phyloP scores from a whole-genome alignment of 1,284 basidiomycete genomes.

The Wallemia mellicola region DNA sequence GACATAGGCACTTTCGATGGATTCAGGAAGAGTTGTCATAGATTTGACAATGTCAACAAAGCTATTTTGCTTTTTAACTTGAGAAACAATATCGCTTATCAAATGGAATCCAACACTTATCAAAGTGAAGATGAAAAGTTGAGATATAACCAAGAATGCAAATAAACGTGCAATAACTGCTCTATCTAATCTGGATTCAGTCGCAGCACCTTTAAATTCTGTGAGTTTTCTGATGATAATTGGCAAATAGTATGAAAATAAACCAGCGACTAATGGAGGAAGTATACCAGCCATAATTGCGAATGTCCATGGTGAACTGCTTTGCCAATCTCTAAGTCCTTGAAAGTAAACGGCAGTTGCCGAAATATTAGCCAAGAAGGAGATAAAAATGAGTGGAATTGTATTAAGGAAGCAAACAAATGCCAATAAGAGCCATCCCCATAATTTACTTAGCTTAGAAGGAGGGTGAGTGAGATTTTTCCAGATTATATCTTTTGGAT shows the following conservation, averaged over 20 bases:
- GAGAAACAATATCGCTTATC: slow-evolving; percentile 31
- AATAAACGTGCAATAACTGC: slow-evolving; percentile 70
- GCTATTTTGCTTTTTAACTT: slow-evolving; percentile 35
- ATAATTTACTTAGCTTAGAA: slow-evolving; percentile 29
- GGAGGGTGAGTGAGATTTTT: slow-evolving; percentile 41
- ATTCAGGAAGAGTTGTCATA: slow-evolving; percentile 2
- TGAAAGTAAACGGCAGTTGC: slow-evolving; percentile 22
- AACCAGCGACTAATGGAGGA: slow-evolving; percentile 51
- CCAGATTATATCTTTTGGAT: slow-evolving; percentile 47
- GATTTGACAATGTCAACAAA: slow-evolving; percentile 29
- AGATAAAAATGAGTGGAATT: slow-evolving; percentile 50
- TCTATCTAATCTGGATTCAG: slow-evolving; percentile 53
- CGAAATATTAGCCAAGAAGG: slow-evolving; percentile 45
- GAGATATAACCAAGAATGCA: slow-evolving; percentile 63
- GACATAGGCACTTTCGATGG: slow-evolving; percentile 28
- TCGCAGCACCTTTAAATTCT: slow-evolving; percentile 45
- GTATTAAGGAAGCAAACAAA: slow-evolving; percentile 46
- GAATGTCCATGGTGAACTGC: slow-evolving; percentile 8
- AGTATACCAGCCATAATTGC: slow-evolving; percentile 23
- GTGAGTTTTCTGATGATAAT: slow-evolving; percentile 54
- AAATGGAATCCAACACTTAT: slow-evolving; percentile 12
- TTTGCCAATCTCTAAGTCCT: slow-evolving; percentile 2
- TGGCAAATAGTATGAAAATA: slow-evolving; percentile 69
- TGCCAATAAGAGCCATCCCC: slow-evolving; percentile 44
- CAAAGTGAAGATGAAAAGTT: slow-evolving; percentile 67